Evolutionary conservation across 139 green algal species (phyloP).

Genomic region (Chlamydomonas applanata): DNA sequence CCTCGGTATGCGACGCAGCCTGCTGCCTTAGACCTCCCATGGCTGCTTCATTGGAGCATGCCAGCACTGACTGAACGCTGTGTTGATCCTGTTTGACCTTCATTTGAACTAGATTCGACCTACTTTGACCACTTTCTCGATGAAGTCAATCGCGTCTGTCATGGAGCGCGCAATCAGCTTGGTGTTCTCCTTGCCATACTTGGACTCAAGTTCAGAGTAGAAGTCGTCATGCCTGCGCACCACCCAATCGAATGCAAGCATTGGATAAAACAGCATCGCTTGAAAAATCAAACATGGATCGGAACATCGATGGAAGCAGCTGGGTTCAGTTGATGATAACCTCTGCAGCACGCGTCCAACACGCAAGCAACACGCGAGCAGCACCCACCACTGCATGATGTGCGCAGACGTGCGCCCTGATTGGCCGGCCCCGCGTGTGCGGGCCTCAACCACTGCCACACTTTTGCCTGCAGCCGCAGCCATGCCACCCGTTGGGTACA

Average conservation of each 20-base stretch:
- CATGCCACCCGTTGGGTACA: too few species aligned
- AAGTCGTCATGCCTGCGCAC: constrained; percentile 61
- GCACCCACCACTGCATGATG: constrained; percentile 49
- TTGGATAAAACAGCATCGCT: neutral
- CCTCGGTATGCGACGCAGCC: too few species aligned
- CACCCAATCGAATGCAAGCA: constrained; percentile 29
- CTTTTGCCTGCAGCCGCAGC: constrained; percentile 50
- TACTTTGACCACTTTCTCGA: constrained; percentile 42
- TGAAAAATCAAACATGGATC: too few species aligned
- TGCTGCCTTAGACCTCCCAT: too few species aligned
- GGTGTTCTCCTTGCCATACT: constrained; percentile 46
- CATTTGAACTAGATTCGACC: too few species aligned
- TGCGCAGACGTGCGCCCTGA: constrained; percentile 64
- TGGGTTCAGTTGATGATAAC: too few species aligned
- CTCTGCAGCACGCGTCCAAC: too few species aligned
- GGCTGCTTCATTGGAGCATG: too few species aligned
- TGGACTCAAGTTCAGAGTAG: constrained; percentile 45
- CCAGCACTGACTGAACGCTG: too few species aligned
- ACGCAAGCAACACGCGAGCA: too few species aligned
- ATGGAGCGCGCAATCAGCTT: constrained; percentile 52
- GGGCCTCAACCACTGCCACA: constrained; percentile 65
- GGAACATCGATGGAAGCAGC: too few species aligned
- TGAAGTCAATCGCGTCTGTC: constrained; percentile 44
- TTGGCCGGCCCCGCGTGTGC: constrained; percentile 51
- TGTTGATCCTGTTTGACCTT: too few species aligned